A percentile compares a stretch with the other conserved stretches of the same genome.
Conservation (phyloP, 371 early-diverging fungal genomes). For the Blastocladiella emersonii region DNA sequence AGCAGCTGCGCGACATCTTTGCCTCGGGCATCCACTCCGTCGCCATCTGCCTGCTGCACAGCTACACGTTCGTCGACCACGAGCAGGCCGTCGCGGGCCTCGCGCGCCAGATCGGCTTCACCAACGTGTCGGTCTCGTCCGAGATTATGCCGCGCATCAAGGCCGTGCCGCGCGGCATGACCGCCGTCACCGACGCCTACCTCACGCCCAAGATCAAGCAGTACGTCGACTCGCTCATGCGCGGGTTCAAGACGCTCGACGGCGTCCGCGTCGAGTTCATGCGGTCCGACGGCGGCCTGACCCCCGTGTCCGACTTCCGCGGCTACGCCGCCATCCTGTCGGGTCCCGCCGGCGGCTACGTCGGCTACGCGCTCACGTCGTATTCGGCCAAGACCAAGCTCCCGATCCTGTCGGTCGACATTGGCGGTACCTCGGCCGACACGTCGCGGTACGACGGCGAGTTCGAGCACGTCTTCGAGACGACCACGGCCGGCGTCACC, state of each 20-base stretch:
- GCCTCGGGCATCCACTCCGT: constrained; percentile 65
- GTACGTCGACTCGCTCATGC: constrained; percentile 66
- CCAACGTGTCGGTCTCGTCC: constrained; percentile 70
- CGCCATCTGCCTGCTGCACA: constrained; percentile 83
- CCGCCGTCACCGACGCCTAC: constrained; percentile 83
- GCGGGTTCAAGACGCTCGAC: constrained; percentile 53
- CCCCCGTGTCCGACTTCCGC: constrained; percentile 63
- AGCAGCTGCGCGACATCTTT: constrained; percentile 42
- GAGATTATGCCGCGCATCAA: constrained; percentile 84
- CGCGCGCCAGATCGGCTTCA: constrained; percentile 63
- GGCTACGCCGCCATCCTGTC: constrained; percentile 40
- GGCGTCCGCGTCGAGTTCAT: constrained; percentile 76
- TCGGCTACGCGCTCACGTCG: constrained; percentile 77
- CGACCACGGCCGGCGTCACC: constrained; percentile 83
- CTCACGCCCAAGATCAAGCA: constrained; percentile 78
- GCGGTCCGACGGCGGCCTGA: constrained; percentile 91
- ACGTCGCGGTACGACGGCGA: constrained; percentile 82
- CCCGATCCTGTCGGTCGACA: constrained; percentile 89
- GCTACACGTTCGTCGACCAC: constrained; percentile 78
- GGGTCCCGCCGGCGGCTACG: constrained; percentile 93
- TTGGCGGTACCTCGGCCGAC: constrained; percentile 67
- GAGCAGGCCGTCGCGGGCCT: constrained; percentile 55
- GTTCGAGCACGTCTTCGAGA: constrained; percentile 88
- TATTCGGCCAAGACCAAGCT: constrained; percentile 33
- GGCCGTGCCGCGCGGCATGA: constrained; percentile 81